Percentiles rank a stretch among this genome's conserved stretches.
These are phyloP conservation scores for Metroxylon sagu DNA, from an alignment of 176 grass and related monocot species.

Conservation along the genomic window DNA sequence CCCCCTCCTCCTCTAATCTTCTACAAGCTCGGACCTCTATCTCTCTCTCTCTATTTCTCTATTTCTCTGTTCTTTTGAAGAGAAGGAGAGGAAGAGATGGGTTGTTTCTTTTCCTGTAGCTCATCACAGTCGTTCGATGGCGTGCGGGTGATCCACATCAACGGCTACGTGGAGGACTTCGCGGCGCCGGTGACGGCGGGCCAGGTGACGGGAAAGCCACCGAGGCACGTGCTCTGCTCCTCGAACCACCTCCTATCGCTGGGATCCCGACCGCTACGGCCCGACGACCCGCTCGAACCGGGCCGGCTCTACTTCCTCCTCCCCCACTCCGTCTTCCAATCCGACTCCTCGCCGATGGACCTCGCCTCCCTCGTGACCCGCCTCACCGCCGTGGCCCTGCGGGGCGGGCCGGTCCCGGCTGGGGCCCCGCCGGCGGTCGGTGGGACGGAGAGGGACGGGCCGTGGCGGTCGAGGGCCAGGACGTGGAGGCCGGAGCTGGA, in stretches of 20 bases:
- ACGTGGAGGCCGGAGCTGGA: constrained; percentile 17
- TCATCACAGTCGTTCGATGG: constrained; percentile 29
- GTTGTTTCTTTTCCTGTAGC: constrained; percentile 30
- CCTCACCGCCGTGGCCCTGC: constrained; percentile 46
- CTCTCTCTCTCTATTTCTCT: background rate
- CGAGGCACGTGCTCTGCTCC: constrained; percentile 64
- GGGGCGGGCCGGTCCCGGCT: constrained; percentile 15
- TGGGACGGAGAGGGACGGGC: background rate
- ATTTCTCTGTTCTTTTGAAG: background rate
- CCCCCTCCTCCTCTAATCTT: background rate
- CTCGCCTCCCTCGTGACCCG: constrained; percentile 82
- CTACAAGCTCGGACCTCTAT: background rate
- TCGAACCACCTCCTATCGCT: constrained; percentile 37
- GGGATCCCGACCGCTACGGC: constrained; percentile 42
- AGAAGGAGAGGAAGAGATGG: constrained; percentile 29
- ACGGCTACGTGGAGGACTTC: constrained; percentile 94
- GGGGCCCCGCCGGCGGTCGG: background rate
- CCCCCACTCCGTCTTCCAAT: constrained; percentile 59
- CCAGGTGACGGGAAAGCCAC: constrained; percentile 24
- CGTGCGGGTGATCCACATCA: constrained; percentile 89
- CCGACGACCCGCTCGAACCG: constrained; percentile 56
- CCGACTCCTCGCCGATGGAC: constrained; percentile 77
- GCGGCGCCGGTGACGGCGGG: constrained; percentile 49
- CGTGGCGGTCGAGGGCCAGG: background rate
- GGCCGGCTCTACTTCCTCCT: constrained; percentile 87